Conservation (phyloP, 345 rosid genomes). For the Ailanthus altissimus region DNA sequence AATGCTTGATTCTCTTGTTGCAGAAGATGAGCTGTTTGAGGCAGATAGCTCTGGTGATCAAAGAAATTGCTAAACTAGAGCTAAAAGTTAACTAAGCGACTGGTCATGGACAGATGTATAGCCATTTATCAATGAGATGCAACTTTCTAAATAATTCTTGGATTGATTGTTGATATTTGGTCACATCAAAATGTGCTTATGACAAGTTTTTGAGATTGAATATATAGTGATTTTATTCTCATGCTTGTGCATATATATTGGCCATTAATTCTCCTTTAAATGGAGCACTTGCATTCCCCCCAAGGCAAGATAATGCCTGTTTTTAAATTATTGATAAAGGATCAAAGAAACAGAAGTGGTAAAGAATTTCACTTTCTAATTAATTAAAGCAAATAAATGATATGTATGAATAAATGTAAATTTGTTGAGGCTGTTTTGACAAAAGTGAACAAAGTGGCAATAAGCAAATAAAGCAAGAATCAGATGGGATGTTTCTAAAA, state of each 20-base stretch:
- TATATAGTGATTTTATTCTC: too few species aligned
- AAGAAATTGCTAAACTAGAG: slow-evolving; percentile 4
- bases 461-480: too few species aligned
- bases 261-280: not conserved
- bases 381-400: too few species aligned
- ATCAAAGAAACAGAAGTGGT: too few species aligned
- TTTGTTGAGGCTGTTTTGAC: too few species aligned
- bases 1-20: not conserved
- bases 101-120: not conserved
- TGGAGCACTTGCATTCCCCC: too few species aligned
- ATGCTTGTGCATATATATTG: not conserved
- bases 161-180: not conserved
- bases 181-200: not conserved
- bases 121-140: not conserved
- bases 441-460: too few species aligned
- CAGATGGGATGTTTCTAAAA: too few species aligned
- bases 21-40: slow-evolving; percentile 21
- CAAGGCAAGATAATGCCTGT: too few species aligned
- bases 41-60: slow-evolving; percentile 7
- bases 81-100: not conserved
- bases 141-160: not conserved
- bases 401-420: too few species aligned
- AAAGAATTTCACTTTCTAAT: too few species aligned
- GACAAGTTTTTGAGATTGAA: not conserved
- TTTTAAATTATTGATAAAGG: too few species aligned